phyloP scores from a whole-genome alignment of 2,329 filamentous ascomycete genomes.

The Westerdykella ornata region DNA sequence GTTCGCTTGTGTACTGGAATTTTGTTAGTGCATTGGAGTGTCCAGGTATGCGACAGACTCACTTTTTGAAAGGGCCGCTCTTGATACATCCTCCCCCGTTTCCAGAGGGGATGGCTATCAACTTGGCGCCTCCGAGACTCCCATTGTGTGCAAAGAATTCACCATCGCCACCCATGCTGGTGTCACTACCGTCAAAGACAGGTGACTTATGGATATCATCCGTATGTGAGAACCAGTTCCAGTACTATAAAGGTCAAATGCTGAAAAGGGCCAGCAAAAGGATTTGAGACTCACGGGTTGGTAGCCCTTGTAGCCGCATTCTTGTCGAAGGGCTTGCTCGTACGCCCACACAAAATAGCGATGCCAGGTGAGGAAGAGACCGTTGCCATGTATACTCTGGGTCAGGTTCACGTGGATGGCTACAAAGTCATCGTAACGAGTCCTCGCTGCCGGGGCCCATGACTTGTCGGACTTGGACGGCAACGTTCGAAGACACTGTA shows the following conservation, averaged over 20 bases:
- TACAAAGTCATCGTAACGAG: slow-evolving; percentile 14
- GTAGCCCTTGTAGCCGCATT: slow-evolving; percentile 34
- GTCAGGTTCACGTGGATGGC: slow-evolving; percentile 16
- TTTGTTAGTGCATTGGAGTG: too few relatives aligned
- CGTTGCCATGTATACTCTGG: slow-evolving; percentile 15
- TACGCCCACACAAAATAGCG: slow-evolving; percentile 33
- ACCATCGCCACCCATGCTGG: slow-evolving; percentile 44
- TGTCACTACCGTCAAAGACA: slow-evolving; percentile 47
- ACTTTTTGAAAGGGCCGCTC: slow-evolving; percentile 13
- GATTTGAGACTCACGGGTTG: too few relatives aligned
- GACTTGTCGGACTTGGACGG: slow-evolving; percentile 9
- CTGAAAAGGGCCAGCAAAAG: too few relatives aligned
- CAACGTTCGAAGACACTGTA: slow-evolving; percentile 12
- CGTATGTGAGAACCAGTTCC: too few relatives aligned
- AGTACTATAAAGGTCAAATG: too few relatives aligned
- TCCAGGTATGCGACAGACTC: too few relatives aligned
- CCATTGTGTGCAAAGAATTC: slow-evolving; percentile 28
- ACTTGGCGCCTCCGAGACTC: slow-evolving; percentile 14
- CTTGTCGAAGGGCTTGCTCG: slow-evolving; percentile 32
- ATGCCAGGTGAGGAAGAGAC: slow-evolving; percentile 36
- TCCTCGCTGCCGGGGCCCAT: slow-evolving; percentile 11
- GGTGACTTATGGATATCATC: slow-evolving; percentile 38
- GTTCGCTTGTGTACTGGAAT: slow-evolving; percentile 19
- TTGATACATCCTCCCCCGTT: slow-evolving; percentile 22
- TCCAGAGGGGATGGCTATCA: slow-evolving; percentile 34